These are phyloP conservation scores for Aristolochia californica DNA, from an alignment of 164 flowering plant species.

Conservation along the genomic window DNA sequence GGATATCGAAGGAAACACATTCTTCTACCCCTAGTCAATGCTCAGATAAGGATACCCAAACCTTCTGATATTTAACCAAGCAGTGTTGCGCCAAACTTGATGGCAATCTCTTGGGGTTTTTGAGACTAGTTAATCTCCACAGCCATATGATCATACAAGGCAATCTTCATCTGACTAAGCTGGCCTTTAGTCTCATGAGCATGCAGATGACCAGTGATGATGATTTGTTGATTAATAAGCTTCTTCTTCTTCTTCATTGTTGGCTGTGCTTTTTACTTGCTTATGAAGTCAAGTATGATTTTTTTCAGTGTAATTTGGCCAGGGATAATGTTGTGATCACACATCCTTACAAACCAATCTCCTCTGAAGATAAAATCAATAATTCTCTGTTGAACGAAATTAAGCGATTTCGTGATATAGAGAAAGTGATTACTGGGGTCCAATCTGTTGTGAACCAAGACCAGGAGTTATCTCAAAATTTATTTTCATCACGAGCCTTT, in stretches of 20 bases:
- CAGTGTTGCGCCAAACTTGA: no score
- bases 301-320: slow-evolving; percentile 65
- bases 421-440: slow-evolving; percentile 7
- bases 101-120: no score
- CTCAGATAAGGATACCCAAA: no score
- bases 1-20: neutral
- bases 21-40: neutral
- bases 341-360: neutral
- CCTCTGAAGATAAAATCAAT: slow-evolving; percentile 1
- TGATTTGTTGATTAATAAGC: no score
- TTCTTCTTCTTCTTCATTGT: no score
- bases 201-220: no score
- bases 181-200: no score
- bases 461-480: slow-evolving; percentile 10
- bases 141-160: no score
- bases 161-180: no score
- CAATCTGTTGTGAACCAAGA: slow-evolving; percentile 9
- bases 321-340: slow-evolving; percentile 57
- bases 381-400: slow-evolving; percentile 11
- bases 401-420: slow-evolving; percentile 15
- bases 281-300: slow-evolving; percentile 72
- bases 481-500: slow-evolving; percentile 11
- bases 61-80: no score
- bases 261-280: slow-evolving; percentile 12
- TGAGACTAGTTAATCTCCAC: no score